phyloP scores from a whole-genome alignment of 345 rosid species.

The Cochlearia excelsa region DNA sequence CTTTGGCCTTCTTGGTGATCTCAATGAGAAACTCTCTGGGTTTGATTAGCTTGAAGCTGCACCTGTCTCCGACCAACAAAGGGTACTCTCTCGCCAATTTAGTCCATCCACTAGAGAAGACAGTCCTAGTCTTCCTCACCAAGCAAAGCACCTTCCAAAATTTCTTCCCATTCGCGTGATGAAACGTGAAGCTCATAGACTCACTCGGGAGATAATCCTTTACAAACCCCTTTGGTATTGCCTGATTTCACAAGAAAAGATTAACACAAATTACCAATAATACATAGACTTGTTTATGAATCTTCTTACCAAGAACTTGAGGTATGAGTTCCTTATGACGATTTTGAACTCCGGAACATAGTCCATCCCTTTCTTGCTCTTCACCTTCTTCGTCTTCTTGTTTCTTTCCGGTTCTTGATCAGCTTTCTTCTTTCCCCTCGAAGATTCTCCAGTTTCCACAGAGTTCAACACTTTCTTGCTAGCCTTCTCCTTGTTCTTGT shows the following conservation, averaged over 20 bases:
- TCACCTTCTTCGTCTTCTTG: conserved; percentile 8
- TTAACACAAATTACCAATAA: not conserved
- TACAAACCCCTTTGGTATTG: conserved; percentile 21
- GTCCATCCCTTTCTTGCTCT: not conserved
- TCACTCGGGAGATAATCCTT: not conserved
- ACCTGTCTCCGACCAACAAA: conserved; percentile 4
- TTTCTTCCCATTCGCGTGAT: not conserved
- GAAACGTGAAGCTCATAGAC: not conserved
- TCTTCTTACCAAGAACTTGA: conserved; percentile 26
- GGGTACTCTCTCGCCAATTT: conserved; percentile 26
- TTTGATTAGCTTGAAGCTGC: conserved; percentile 25
- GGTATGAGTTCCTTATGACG: conserved; percentile 24
- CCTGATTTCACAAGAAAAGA: not conserved
- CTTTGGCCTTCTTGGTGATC: conserved; percentile 1
- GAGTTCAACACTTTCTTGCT: conserved; percentile 1
- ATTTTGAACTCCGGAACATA: conserved; percentile 15
- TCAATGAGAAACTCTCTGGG: conserved; percentile 19
- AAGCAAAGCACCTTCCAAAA: conserved; percentile 25
- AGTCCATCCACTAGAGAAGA: conserved; percentile 26
- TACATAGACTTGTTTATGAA: not conserved
- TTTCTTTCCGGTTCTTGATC: not conserved
- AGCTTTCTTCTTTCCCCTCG: not conserved
- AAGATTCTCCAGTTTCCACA: conserved; percentile 7
- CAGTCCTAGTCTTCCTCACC: conserved; percentile 15
- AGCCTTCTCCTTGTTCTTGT: conserved; percentile 1